phyloP scores from a whole-genome alignment of 163 green algal genomes.

The Scenedesmus sp. region DNA sequence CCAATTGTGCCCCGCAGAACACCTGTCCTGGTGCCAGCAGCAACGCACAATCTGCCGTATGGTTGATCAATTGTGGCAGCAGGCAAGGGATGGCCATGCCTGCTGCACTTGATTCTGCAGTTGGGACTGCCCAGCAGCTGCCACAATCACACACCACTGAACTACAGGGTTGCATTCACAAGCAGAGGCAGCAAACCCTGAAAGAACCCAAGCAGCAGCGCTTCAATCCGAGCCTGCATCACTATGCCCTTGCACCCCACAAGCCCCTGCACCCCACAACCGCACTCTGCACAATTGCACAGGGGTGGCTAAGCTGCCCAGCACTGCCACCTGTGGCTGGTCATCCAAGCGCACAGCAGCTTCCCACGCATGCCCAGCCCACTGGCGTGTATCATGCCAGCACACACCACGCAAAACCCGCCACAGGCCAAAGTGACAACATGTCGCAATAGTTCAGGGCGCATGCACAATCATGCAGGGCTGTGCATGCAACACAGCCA shows the following conservation, averaged over 20 bases:
- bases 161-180: background rate
- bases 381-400: background rate
- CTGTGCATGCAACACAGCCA: background rate
- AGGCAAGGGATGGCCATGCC: background rate
- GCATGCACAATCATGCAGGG: background rate
- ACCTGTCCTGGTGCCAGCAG: background rate
- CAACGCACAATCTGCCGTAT: background rate
- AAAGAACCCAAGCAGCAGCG: background rate
- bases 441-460: background rate
- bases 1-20: background rate
- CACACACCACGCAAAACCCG: background rate
- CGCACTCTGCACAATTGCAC: constrained; percentile 1
- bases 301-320: background rate
- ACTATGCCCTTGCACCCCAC: background rate
- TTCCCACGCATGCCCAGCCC: background rate
- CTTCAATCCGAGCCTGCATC: too few species aligned
- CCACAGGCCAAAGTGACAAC: background rate
- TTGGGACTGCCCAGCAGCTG: background rate
- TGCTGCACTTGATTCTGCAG: background rate
- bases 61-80: background rate
- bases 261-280: background rate
- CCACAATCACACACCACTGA: background rate
- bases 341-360: background rate
- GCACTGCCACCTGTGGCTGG: background rate
- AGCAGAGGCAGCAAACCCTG: background rate